Evolutionary conservation across 2,329 filamentous ascomycete species (phyloP).

Genomic region (Fusarium pilosicola): DNA sequence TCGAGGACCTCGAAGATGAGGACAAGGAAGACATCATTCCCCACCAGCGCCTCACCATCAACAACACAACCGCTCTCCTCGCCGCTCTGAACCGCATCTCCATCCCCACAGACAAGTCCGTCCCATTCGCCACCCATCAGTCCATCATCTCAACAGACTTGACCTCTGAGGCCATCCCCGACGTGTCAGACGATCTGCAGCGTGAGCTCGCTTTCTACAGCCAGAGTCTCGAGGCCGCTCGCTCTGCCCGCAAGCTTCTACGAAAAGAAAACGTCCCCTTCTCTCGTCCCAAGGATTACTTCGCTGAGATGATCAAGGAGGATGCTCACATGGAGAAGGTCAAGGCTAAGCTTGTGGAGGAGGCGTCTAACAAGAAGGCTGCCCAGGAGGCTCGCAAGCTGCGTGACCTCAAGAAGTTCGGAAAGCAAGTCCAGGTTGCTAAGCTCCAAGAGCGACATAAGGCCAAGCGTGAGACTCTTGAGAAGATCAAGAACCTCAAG

Average conservation of each 20-base stretch:
- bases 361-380: slow-evolving; percentile 92
- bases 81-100: slow-evolving; percentile 81
- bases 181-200: slow-evolving; percentile 90
- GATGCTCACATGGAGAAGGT: slow-evolving; percentile 99
- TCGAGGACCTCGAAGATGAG: slow-evolving; percentile 79
- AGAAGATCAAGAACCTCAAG: slow-evolving; percentile 96
- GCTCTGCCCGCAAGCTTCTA: slow-evolving; percentile 76
- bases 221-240: slow-evolving; percentile 83
- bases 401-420: slow-evolving; percentile 97
- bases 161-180: slow-evolving; percentile 74
- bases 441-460: slow-evolving; percentile 95
- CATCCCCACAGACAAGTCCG: slow-evolving; percentile 71
- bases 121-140: slow-evolving; percentile 87
- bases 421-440: slow-evolving; percentile 96
- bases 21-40: slow-evolving; percentile 89
- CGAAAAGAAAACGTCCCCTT: slow-evolving; percentile 87
- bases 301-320: slow-evolving; percentile 98
- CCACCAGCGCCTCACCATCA: slow-evolving; percentile 94
- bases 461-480: slow-evolving; percentile 90
- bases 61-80: slow-evolving; percentile 90
- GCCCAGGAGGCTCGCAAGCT: slow-evolving; percentile 89
- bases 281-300: slow-evolving; percentile 91
- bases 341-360: slow-evolving; percentile 91
- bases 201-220: slow-evolving; percentile 94
- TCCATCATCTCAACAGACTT: slow-evolving; percentile 74